Evolutionary conservation across 2,329 filamentous ascomycete species (phyloP).

Genomic region (Fusarium palustre): DNA sequence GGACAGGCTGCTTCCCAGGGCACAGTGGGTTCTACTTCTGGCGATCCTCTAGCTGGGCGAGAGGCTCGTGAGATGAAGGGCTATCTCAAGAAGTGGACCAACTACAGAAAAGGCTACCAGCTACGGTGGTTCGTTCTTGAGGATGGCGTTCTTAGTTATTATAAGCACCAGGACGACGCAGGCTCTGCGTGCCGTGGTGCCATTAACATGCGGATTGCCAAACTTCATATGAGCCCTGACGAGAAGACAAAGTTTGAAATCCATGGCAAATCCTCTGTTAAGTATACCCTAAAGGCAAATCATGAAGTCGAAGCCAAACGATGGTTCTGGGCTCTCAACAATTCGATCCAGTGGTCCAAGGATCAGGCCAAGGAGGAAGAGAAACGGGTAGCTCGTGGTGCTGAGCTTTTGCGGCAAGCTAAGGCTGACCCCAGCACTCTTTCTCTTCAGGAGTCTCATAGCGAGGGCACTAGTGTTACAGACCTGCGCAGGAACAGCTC

Average conservation of each 20-base stretch:
- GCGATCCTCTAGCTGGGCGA: conserved; percentile 76
- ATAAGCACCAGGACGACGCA: conserved; percentile 98
- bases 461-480: conserved; percentile 64
- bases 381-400: conserved; percentile 77
- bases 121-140: conserved; percentile 97
- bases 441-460: conserved; percentile 60
- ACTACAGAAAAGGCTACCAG: conserved; percentile 97
- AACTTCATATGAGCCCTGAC: conserved; percentile 93
- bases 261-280: conserved; percentile 96
- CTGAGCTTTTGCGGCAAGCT: conserved; percentile 80
- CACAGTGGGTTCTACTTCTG: conserved; percentile 63
- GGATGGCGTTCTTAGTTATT: conserved; percentile 97
- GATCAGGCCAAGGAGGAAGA: conserved; percentile 95
- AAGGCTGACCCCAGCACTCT: conserved; percentile 77
- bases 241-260: conserved; percentile 99
- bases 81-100: conserved; percentile 99
- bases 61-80: conserved; percentile 98
- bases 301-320: conserved; percentile 98
- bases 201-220: conserved; percentile 98
- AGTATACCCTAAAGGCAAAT: conserved; percentile 97
- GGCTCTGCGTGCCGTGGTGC: conserved; percentile 96
- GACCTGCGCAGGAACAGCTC: conserved; percentile 60
- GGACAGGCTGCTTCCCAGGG: conserved; percentile 75
- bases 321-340: conserved; percentile 99
- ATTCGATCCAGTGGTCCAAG: conserved; percentile 98